A percentile compares a stretch with the other conserved stretches of the same genome.
These are phyloP conservation scores for Carpinus viminea DNA, from an alignment of 306 rosid genomes.

Conservation along the genomic window DNA sequence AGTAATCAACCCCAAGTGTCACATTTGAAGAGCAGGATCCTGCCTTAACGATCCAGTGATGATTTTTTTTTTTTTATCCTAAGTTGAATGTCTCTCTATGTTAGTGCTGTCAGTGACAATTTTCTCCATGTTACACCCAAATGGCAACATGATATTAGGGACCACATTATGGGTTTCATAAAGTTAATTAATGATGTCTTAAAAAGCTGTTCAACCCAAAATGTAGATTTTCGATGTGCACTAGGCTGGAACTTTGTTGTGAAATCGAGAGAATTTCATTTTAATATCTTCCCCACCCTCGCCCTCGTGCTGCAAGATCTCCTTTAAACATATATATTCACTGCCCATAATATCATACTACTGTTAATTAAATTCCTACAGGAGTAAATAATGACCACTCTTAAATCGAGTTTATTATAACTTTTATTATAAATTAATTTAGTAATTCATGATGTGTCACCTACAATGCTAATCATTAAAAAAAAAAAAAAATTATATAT, in stretches of 20 bases:
- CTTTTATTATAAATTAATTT: too few relatives aligned
- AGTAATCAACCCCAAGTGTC: constrained; percentile 33
- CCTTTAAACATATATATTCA: background rate
- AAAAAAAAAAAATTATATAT: too few relatives aligned
- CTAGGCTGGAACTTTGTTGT: constrained; percentile 36
- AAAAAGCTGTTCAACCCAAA: constrained; percentile 32
- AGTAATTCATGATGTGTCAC: too few relatives aligned
- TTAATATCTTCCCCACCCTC: background rate
- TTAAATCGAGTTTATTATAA: too few relatives aligned
- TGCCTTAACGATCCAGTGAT: constrained; percentile 59
- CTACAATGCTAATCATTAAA: too few relatives aligned
- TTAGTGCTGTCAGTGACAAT: constrained; percentile 58
- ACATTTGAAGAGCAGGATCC: constrained; percentile 52
- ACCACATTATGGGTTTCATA: constrained; percentile 65
- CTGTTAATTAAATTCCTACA: too few relatives aligned
- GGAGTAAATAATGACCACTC: too few relatives aligned
- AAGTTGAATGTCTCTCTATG: constrained; percentile 53
- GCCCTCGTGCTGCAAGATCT: constrained; percentile 22
- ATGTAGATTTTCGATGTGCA: constrained; percentile 18
- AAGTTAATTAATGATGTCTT: constrained; percentile 65
- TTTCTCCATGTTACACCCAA: constrained; percentile 60
- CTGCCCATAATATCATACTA: too few relatives aligned
- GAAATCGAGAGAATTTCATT: background rate
- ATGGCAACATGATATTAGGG: constrained; percentile 65
- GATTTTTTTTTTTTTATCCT: constrained; percentile 35